These are phyloP conservation scores for Ogataea nitratoaversa DNA, from an alignment of 805 yeast genomes.

Conservation along the genomic window DNA sequence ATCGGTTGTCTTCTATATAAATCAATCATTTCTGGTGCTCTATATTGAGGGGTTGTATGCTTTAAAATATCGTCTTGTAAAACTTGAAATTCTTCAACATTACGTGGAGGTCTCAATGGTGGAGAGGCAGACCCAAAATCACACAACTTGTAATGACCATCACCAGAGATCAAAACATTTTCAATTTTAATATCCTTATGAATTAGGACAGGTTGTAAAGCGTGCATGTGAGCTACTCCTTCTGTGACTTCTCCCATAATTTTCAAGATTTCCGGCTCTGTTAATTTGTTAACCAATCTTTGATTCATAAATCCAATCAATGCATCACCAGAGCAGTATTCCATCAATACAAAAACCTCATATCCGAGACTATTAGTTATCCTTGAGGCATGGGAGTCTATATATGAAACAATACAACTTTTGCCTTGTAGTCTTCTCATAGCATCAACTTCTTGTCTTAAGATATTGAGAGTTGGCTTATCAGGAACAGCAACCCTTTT, in stretches of 20 bases:
- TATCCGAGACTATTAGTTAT: conserved; percentile 50
- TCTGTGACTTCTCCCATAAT: conserved; percentile 68
- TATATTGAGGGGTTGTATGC: conserved; percentile 81
- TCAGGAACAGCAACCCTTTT: conserved; percentile 95
- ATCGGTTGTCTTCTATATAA: conserved; percentile 63
- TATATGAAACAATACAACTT: conserved; percentile 78
- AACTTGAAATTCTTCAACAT: conserved; percentile 52
- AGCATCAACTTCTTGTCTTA: conserved; percentile 95
- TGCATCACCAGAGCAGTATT: conserved; percentile 70
- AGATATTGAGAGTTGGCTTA: conserved; percentile 72
- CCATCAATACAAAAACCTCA: conserved; percentile 79
- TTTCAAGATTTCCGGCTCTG: conserved; percentile 61
- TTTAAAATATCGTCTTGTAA: conserved; percentile 67
- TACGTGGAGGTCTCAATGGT: conserved; percentile 57
- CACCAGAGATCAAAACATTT: conserved; percentile 61
- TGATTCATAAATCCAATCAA: conserved; percentile 78
- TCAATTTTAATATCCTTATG: conserved; percentile 84
- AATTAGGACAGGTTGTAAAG: conserved; percentile 62
- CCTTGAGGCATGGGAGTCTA: conserved; percentile 92
- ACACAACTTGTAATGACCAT: conserved; percentile 62
- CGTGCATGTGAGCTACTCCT: conserved; percentile 78
- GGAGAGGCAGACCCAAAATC: conserved; percentile 82
- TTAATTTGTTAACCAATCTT: conserved; percentile 58
- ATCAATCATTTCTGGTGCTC: conserved; percentile 84
- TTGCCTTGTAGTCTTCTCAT: conserved; percentile 86